These are phyloP conservation scores for Yamadazyma atmosphaerica DNA, from an alignment of 1,139 yeast species.

Conservation along the genomic window DNA sequence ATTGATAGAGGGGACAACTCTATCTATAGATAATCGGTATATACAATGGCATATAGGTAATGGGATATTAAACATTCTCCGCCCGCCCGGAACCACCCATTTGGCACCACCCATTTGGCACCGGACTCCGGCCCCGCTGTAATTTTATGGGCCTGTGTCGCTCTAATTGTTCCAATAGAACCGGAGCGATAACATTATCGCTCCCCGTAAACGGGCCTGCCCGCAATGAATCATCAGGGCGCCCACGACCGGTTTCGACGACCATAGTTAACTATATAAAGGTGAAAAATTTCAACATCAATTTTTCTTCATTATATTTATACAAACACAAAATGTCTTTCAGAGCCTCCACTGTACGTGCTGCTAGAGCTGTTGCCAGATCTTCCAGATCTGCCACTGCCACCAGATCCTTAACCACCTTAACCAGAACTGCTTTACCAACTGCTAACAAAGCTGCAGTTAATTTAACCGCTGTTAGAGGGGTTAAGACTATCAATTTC, in stretches of 20 bases:
- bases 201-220: slow-evolving; percentile 2
- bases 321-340: slow-evolving; percentile 45
- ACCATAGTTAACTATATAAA: slow-evolving; percentile 1
- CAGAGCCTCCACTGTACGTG: slow-evolving; percentile 59
- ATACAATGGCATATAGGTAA: neutral
- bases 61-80: neutral
- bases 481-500: slow-evolving; percentile 94
- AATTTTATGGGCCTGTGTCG: neutral
- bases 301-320: neutral
- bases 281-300: slow-evolving; percentile 1
- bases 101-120: neutral
- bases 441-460: slow-evolving; percentile 13
- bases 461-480: slow-evolving; percentile 54
- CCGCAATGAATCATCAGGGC: neutral
- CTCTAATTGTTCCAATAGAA: neutral
- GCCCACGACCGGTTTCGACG: neutral
- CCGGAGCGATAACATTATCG: neutral
- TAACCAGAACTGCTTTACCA: slow-evolving; percentile 52
- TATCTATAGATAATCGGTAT: no score
- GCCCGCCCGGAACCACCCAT: neutral
- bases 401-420: slow-evolving; percentile 67
- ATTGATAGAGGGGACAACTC: no score
- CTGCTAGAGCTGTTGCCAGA: slow-evolving; percentile 60
- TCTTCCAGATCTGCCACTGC: slow-evolving; percentile 52
- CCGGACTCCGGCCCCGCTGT: neutral